Evolutionary conservation across 345 rosid genomes (phyloP).

Genomic region (Balakata baccata): DNA sequence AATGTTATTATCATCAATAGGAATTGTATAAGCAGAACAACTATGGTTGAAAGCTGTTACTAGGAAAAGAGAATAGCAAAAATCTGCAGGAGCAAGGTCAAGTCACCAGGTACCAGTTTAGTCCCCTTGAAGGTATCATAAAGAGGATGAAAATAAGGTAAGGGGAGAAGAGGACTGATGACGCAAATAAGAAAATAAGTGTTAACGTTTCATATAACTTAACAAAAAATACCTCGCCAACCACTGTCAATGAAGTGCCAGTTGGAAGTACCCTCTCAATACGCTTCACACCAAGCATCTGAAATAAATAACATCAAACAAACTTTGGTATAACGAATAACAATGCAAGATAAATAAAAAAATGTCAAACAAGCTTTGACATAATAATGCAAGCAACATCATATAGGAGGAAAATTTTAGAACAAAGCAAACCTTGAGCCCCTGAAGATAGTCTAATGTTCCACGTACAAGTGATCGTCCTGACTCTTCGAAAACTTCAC

Average conservation of each 20-base stretch:
- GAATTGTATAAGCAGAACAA: not conserved
- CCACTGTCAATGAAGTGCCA: constrained; percentile 85
- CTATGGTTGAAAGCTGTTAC: not conserved
- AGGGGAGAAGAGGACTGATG: not conserved
- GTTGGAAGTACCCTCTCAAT: constrained; percentile 89
- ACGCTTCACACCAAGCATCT: constrained; percentile 98
- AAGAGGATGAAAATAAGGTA: not conserved
- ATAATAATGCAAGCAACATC: not conserved
- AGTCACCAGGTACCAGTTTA: not conserved
- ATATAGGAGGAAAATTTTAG: not conserved
- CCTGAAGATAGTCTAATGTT: constrained; percentile 88
- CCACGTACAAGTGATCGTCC: constrained; percentile 95
- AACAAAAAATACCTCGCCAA: constrained; percentile 73
- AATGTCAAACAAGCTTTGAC: constrained; percentile 21
- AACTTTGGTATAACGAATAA: too few species aligned
- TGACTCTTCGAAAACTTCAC: constrained; percentile 89
- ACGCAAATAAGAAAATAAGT: not conserved
- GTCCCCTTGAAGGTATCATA: not conserved
- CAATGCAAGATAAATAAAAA: too few species aligned
- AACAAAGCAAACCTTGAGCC: constrained; percentile 68
- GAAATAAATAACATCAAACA: constrained; percentile 16
- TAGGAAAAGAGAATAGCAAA: not conserved
- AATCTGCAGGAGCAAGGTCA: not conserved
- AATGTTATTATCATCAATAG: not conserved
- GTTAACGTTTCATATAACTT: not conserved